These are phyloP conservation scores for Penicillium dipodomyicola DNA, from an alignment of 495 filamentous ascomycete genomes.

Conservation along the genomic window DNA sequence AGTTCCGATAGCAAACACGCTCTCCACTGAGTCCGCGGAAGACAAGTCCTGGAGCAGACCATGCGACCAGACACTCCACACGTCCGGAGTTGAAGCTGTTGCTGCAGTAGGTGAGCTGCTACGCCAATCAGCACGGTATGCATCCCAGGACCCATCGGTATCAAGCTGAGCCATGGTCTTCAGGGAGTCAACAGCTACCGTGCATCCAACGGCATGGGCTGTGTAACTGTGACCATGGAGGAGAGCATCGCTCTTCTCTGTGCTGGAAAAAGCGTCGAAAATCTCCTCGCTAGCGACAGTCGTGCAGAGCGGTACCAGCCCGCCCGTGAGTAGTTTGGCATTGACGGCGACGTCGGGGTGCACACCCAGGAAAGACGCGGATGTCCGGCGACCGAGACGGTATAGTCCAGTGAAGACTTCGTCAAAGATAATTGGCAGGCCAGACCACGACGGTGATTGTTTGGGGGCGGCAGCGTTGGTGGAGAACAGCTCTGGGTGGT, in stretches of 20 bases:
- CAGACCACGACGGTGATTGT: constrained; percentile 53
- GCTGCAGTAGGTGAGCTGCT: constrained; percentile 1
- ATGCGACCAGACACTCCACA: constrained; percentile 71
- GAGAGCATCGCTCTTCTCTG: constrained; percentile 67
- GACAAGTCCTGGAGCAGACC: constrained; percentile 57
- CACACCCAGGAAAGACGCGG: constrained; percentile 62
- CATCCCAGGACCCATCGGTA: constrained; percentile 46
- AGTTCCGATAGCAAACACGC: constrained; percentile 66
- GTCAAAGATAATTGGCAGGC: constrained; percentile 72
- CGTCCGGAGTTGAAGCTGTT: constrained; percentile 14
- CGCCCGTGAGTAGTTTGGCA: constrained; percentile 76
- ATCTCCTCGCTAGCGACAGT: constrained; percentile 70
- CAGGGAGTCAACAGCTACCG: constrained; percentile 62
- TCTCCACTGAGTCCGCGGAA: constrained; percentile 49
- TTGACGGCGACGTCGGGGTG: constrained; percentile 70
- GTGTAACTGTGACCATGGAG: constrained; percentile 83
- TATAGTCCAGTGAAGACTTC: constrained; percentile 82
- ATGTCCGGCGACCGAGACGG: constrained; percentile 64
- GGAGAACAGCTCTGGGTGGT: constrained; percentile 49
- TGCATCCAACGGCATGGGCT: constrained; percentile 72
- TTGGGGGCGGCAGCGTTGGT: constrained; percentile 8
- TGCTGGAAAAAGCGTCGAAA: constrained; percentile 64
- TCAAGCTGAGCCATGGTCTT: constrained; percentile 56
- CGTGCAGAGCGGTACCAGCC: constrained; percentile 68
- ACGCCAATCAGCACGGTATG: constrained; percentile 46